Evolutionary conservation across 192 early-diverging fungal species (phyloP), one percentile per base, ranked within the genome.

Genomic region (Fimicolochytrium jonesii): DNA sequence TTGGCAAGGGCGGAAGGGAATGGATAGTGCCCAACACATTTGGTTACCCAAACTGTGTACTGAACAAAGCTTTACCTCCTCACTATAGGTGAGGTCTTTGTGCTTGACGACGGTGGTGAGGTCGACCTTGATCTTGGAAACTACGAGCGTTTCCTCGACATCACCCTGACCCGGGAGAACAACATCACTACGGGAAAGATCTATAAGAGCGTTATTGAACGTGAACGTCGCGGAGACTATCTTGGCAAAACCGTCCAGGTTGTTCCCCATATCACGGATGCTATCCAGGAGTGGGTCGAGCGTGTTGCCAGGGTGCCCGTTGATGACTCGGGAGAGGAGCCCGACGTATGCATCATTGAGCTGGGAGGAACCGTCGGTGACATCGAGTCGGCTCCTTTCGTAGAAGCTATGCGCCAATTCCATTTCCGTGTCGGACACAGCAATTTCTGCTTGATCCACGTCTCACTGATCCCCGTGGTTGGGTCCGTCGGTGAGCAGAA

Each of bases 151-250:
- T 99, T 95, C 77, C 77, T 99, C 58, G 91, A 94, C 73, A 85
- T 97, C 10, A 88, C 87, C 5, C 78, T 99, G 71, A 90, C 92
- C 30, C 85, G 92, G 52, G 90, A 92, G 74, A 99, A 99, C 87
- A 99, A 97, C 76, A 99, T 99, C 69, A 99, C 96, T 26, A 95
- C 96, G 32, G 96, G 96, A 67, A 99, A 99, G 75, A 92, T 99
- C 67, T 99, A 97, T 83, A 84, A 86, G 56, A 78, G 85, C 66
- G 95, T 99, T 36, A 99, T 99, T 68, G 91, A 97, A 71, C 86
- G 87, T 56, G 96, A 90, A 83, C 87, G 93, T 47, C 82, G 86
- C 53, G 95, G 95, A 52, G 94, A 97, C 49, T 98, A 97, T 67
- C 78, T 98, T 36, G 95, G 95, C 54, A 98, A 98, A 81, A 98